These are phyloP conservation scores for Gypsophila paniculata DNA, from an alignment of 179 eudicot genomes.

Conservation along the genomic window DNA sequence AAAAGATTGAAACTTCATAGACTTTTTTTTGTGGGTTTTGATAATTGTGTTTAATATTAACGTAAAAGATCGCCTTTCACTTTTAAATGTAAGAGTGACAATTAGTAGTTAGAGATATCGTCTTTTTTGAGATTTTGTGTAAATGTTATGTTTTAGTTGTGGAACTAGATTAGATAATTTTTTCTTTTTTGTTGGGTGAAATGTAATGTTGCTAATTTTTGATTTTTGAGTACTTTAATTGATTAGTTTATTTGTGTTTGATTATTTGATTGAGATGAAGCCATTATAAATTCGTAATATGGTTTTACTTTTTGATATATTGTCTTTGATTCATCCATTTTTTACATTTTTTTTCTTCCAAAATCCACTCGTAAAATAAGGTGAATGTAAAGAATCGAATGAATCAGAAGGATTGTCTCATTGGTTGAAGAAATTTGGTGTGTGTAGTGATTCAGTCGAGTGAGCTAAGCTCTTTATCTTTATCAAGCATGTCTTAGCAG, in stretches of 20 bases:
- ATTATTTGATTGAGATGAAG: not conserved
- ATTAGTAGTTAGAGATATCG: too few relatives aligned
- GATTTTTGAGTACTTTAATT: not conserved
- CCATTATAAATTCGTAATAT: not conserved
- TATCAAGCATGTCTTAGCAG: too few relatives aligned
- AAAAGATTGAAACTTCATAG: constrained; percentile 2
- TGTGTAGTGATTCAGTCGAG: not conserved
- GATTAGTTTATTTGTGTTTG: not conserved
- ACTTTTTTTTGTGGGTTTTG: not conserved
- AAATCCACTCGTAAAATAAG: too few relatives aligned
- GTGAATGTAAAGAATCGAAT: too few relatives aligned
- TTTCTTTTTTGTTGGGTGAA: not conserved
- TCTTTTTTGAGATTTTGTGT: too few relatives aligned
- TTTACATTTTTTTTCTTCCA: too few relatives aligned
- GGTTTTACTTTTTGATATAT: not conserved
- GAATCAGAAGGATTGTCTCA: not conserved
- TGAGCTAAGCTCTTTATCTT: too few relatives aligned
- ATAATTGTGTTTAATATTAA: not conserved
- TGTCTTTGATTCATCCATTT: too few relatives aligned
- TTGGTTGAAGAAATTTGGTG: not conserved
- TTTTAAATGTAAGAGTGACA: too few relatives aligned
- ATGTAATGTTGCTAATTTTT: not conserved
- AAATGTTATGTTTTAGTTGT: not conserved
- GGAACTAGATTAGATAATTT: not conserved
- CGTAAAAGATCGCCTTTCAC: too few relatives aligned